phyloP scores from a whole-genome alignment of 2,329 filamentous ascomycete species.

The Botrytis galanthina region DNA sequence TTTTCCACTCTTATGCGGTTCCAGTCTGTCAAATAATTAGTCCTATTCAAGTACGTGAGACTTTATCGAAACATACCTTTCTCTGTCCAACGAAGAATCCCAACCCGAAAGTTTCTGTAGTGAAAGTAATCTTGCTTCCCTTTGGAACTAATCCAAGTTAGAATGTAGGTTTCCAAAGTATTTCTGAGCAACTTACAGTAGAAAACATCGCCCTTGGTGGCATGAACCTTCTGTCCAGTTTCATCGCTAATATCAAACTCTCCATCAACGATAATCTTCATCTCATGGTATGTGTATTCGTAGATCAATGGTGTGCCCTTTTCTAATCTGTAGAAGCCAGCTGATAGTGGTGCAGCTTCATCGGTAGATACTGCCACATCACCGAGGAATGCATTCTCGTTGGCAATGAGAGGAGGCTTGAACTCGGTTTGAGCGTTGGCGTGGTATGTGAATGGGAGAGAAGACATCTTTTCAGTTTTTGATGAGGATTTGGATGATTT shows the following conservation, averaged over 20 bases:
- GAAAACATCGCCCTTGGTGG: conserved; percentile 59
- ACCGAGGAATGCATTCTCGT: conserved; percentile 61
- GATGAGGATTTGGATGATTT: conserved; percentile 25
- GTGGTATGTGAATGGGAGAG: conserved; percentile 44
- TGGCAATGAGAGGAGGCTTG: conserved; percentile 60
- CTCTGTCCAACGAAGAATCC: conserved; percentile 40
- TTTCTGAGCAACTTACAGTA: conserved; percentile 43
- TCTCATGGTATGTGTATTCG: conserved; percentile 63
- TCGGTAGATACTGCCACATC: conserved; percentile 51
- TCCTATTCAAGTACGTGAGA: background rate
- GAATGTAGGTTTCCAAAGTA: background rate
- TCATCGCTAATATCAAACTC: conserved; percentile 60
- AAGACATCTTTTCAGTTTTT: conserved; percentile 27
- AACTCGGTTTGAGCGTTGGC: conserved; percentile 53
- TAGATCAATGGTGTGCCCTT: conserved; percentile 62
- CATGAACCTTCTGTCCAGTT: conserved; percentile 56
- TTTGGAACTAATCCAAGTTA: conserved; percentile 35
- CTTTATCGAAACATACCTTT: conserved; percentile 30
- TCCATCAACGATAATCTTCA: conserved; percentile 66
- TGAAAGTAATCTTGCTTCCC: conserved; percentile 40
- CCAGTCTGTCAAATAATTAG: conserved; percentile 3
- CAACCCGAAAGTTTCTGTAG: conserved; percentile 38
- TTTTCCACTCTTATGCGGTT: conserved; percentile 9
- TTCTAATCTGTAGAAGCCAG: conserved; percentile 61
- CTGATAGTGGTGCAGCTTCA: conserved; percentile 53